These are phyloP conservation scores for Acarospora socialis DNA, from an alignment of 2,329 filamentous ascomycete genomes.

Conservation along the genomic window DNA sequence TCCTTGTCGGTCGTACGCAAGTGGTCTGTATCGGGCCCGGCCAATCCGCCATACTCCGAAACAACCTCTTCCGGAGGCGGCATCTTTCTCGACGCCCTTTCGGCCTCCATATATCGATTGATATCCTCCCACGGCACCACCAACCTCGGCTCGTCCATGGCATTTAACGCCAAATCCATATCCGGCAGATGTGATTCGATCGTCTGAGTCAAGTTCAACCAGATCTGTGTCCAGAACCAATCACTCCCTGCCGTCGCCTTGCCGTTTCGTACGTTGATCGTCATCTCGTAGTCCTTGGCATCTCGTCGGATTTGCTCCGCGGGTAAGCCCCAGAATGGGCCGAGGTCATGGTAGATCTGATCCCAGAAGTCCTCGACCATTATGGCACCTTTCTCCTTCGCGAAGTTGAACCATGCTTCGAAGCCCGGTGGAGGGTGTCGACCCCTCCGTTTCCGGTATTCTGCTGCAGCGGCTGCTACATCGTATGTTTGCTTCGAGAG, in stretches of 20 bases:
- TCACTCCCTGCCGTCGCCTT: constrained; percentile 20
- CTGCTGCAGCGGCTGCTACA: constrained; percentile 25
- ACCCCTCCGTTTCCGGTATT: constrained; percentile 31
- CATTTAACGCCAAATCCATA: constrained; percentile 33
- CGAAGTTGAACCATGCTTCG: constrained; percentile 33
- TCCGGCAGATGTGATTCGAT: constrained; percentile 29
- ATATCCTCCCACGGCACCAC: constrained; percentile 35
- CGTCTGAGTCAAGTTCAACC: constrained; percentile 26
- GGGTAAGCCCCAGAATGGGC: constrained; percentile 34
- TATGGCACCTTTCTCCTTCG: constrained; percentile 26
- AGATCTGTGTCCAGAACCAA: constrained; percentile 27
- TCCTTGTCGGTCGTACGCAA: too few species aligned
- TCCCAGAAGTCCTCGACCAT: constrained; percentile 38
- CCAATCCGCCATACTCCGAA: constrained; percentile 14
- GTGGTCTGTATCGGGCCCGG: too few species aligned
- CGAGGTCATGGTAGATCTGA: constrained; percentile 35
- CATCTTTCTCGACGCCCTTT: constrained; percentile 18
- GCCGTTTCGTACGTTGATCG: constrained; percentile 29
- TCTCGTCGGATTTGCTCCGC: constrained; percentile 28
- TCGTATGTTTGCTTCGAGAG: constrained; percentile 24
- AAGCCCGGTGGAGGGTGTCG: constrained; percentile 38
- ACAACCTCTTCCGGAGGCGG: constrained; percentile 19
- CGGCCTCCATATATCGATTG: constrained; percentile 24
- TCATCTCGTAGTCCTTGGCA: constrained; percentile 24
- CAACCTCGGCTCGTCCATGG: constrained; percentile 35